Evolutionary conservation across 2,329 filamentous ascomycete species (phyloP), one percentile per base, ranked within the genome.

Genomic region (Fusarium globosum): DNA sequence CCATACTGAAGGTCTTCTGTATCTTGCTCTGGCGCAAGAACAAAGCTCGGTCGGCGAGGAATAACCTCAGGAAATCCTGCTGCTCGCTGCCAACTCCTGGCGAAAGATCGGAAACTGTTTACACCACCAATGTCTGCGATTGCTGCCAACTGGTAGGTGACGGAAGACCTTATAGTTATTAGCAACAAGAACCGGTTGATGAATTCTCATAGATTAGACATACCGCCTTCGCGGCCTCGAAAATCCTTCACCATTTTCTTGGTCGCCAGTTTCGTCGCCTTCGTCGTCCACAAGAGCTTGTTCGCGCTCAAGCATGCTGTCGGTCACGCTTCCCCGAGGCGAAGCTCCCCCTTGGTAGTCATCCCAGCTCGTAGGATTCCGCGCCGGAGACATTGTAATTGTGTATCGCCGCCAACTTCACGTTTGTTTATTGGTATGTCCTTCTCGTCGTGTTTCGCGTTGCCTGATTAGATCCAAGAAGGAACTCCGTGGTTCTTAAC

Each of bases 61-160:
- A 96, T 92, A 75, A 97, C 94, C 81, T 98, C 95, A 72, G 91
- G 89, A 82, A 98, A 98, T 65, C 89, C 92, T 33, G 95, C 94
- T 42, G 96, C 96, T 80, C 96, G 91, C 82, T 96, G 94, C 93
- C 95, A 97, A 77, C 94, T 97, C 69, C 93, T 90, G 49, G 95
- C 94, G 80, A 98, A 98, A 78, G 95, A 97, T 79, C 96, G 92
- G 77, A 98, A 93, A 82, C 94, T 97, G 85, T 98, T 98, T 69
- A 95, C 92, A 57, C 96, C 96, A 73, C 96, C 96, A 53, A 94
- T 92, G 69, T 97, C 91, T 74, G 88, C 86, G 61, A 92, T 80
- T 60, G 86, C 85, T 33, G 88, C 83, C 41, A 93, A 82, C 39
- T 87, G 86, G 71, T 88, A 85, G 38, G 87, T 88, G 43, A 89